A percentile compares a stretch with the other conserved stretches of the same genome.
phyloP scores from a whole-genome alignment of 352 stramenopile genomes.

The Globisporangium sylvaticum region DNA sequence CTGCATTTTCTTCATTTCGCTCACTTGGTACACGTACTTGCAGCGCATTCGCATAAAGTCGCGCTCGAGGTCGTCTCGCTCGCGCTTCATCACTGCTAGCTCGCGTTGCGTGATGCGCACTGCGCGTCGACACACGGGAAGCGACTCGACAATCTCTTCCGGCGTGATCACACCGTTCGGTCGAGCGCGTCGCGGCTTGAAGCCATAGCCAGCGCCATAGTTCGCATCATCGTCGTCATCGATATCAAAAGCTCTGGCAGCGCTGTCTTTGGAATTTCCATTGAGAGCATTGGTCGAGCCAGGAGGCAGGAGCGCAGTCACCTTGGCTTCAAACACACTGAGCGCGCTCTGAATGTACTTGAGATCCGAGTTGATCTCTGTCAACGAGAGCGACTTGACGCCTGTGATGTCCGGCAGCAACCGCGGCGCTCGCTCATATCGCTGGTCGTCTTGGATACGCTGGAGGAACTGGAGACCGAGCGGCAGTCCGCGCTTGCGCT shows the following conservation, averaged over 20 bases:
- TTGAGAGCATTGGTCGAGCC: neutral
- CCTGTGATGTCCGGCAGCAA: constrained; percentile 56
- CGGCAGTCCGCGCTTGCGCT: constrained; percentile 17
- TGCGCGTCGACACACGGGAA: constrained; percentile 57
- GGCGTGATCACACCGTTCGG: constrained; percentile 50
- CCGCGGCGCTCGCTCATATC: constrained; percentile 44
- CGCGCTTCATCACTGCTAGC: constrained; percentile 55
- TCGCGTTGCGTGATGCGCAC: constrained; percentile 77
- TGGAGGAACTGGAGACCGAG: constrained; percentile 31
- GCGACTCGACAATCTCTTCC: constrained; percentile 69
- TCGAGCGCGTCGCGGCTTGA: constrained; percentile 17
- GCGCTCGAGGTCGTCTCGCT: constrained; percentile 75
- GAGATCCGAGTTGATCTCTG: constrained; percentile 53
- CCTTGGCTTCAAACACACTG: constrained; percentile 34
- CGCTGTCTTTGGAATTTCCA: constrained; percentile 1
- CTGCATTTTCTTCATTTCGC: constrained; percentile 65
- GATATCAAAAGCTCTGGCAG: neutral
- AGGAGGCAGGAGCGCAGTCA: constrained; percentile 19
- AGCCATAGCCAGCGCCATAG: neutral
- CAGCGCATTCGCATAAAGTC: constrained; percentile 63
- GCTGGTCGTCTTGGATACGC: constrained; percentile 26
- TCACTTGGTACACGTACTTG: constrained; percentile 59
- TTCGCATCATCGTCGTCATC: neutral
- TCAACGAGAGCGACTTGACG: constrained; percentile 41
- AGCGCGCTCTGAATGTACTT: constrained; percentile 54